Percentiles rank a stretch among this genome's conserved stretches.
phyloP scores from a whole-genome alignment of 768 basidiomycete species.

The Termitomyces sp. region DNA sequence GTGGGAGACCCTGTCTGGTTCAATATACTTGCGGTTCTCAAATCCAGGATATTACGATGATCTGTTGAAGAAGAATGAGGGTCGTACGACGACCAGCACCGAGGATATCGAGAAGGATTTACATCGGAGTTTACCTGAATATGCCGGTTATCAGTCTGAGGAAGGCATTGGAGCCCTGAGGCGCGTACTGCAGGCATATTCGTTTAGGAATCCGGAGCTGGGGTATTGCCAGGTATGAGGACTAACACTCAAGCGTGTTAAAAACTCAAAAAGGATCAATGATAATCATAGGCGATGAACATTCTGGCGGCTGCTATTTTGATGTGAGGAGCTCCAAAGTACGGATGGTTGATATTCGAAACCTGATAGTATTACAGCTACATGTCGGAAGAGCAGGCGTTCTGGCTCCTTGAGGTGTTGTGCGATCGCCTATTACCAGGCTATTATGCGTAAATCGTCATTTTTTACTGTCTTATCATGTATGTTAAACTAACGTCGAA shows the following conservation, averaged over 20 bases:
- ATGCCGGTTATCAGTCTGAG: slow-evolving; percentile 90
- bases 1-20: slow-evolving; percentile 97
- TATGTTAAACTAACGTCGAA: slow-evolving; percentile 6
- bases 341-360: not conserved
- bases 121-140: slow-evolving; percentile 94
- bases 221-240: slow-evolving; percentile 86
- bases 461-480: not conserved
- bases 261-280: not conserved
- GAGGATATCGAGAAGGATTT: slow-evolving; percentile 99
- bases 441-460: slow-evolving; percentile 79
- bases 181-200: slow-evolving; percentile 92
- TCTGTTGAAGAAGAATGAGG: slow-evolving; percentile 73
- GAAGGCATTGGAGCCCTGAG: slow-evolving; percentile 84
- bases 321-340: slow-evolving; percentile 57
- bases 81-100: slow-evolving; percentile 80
- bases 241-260: not conserved
- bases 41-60: slow-evolving; percentile 81
- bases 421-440: slow-evolving; percentile 94
- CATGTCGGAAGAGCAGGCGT: slow-evolving; percentile 98
- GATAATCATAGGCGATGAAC: slow-evolving; percentile 78
- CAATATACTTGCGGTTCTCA: slow-evolving; percentile 83
- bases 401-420: slow-evolving; percentile 93
- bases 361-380: slow-evolving; percentile 53
- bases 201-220: slow-evolving; percentile 89
- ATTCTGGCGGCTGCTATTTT: slow-evolving; percentile 94